Conservation (phyloP, 768 basidiomycete species). For the Mycena epipterygia region DNA sequence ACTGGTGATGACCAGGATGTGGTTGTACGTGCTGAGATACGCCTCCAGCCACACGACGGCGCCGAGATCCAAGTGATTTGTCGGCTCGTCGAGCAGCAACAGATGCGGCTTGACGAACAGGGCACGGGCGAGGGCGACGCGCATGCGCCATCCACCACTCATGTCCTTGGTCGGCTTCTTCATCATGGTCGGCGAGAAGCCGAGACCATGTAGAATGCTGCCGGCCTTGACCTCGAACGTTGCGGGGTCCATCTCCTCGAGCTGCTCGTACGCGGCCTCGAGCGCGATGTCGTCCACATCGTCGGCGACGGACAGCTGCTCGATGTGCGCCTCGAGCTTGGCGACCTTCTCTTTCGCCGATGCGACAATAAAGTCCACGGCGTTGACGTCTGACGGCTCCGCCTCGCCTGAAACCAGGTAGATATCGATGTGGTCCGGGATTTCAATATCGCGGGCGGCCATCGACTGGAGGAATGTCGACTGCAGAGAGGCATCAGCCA, state of each 20-base stretch:
- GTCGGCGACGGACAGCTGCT: slow-evolving; percentile 92
- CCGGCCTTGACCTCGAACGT: slow-evolving; percentile 98
- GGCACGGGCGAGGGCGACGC: slow-evolving; percentile 95
- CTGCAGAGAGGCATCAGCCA: slow-evolving; percentile 52
- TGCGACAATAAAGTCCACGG: slow-evolving; percentile 96
- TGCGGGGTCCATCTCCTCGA: slow-evolving; percentile 95
- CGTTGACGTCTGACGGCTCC: slow-evolving; percentile 94
- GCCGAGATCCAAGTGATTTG: slow-evolving; percentile 95
- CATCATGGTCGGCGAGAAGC: slow-evolving; percentile 94
- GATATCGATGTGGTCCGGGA: slow-evolving; percentile 96
- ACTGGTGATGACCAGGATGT: slow-evolving; percentile 96
- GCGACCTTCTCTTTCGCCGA: slow-evolving; percentile 96
- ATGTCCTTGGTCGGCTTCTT: slow-evolving; percentile 97
- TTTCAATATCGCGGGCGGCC: slow-evolving; percentile 94
- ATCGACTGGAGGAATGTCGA: slow-evolving; percentile 97
- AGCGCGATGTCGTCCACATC: slow-evolving; percentile 90
- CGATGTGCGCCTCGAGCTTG: slow-evolving; percentile 92
- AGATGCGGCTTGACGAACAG: slow-evolving; percentile 98
- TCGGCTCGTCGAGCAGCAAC: slow-evolving; percentile 92
- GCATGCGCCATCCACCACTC: slow-evolving; percentile 99
- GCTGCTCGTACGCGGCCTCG: slow-evolving; percentile 92
- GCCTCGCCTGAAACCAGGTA: slow-evolving; percentile 97
- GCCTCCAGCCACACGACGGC: slow-evolving; percentile 99
- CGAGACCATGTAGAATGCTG: slow-evolving; percentile 97
- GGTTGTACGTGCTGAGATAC: slow-evolving; percentile 97